phyloP scores from a whole-genome alignment of 1,139 yeast species.

The Meyerozyma athensensis region DNA sequence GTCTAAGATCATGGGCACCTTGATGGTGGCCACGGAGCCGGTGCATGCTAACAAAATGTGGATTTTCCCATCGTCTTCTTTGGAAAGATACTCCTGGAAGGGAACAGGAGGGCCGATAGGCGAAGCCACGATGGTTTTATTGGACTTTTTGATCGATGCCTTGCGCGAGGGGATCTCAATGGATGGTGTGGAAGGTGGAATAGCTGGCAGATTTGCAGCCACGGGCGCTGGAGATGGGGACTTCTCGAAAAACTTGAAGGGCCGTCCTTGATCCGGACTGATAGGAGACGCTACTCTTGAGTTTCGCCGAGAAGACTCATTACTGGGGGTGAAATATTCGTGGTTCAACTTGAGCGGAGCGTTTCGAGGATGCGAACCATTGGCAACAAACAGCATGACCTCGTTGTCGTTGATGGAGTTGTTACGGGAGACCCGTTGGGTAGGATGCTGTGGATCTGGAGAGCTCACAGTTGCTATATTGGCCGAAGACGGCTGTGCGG shows the following conservation, averaged over 20 bases:
- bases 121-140: constrained; percentile 36
- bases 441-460: background rate
- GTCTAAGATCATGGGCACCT: constrained; percentile 81
- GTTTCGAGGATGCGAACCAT: constrained; percentile 6
- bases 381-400: constrained; percentile 12
- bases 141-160: constrained; percentile 14
- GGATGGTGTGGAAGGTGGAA: constrained; percentile 10
- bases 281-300: constrained; percentile 11
- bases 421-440: constrained; percentile 5
- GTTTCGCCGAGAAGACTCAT: constrained; percentile 8
- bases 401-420: constrained; percentile 10
- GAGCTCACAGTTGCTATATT: constrained; percentile 12
- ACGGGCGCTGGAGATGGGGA: constrained; percentile 12
- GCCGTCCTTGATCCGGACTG: background rate
- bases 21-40: constrained; percentile 94
- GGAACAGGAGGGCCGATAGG: constrained; percentile 71
- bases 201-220: background rate
- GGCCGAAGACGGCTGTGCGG: constrained; percentile 36
- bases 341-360: constrained; percentile 7
- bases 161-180: constrained; percentile 7
- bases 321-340: constrained; percentile 7
- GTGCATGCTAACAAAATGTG: constrained; percentile 90
- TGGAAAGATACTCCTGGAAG: constrained; percentile 63
- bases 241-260: constrained; percentile 1
- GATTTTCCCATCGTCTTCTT: constrained; percentile 73